Percentiles rank a stretch among this genome's conserved stretches.
Evolutionary conservation across 106 monocot species (phyloP).

Genomic region (Dioscorea alata): DNA sequence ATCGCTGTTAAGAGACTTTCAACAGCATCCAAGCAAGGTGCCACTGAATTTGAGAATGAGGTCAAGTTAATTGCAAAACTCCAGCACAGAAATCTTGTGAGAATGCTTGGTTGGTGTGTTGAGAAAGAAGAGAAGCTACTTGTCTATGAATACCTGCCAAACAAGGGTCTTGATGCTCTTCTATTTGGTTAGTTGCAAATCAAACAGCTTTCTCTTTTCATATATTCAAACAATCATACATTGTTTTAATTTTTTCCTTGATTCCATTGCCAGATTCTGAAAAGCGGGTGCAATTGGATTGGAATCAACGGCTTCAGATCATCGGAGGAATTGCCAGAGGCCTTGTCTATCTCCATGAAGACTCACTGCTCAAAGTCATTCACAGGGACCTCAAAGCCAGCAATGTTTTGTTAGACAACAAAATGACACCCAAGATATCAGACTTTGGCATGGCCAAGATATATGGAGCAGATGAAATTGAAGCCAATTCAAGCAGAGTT

Average conservation of each 20-base stretch:
- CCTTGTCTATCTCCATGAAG: neutral
- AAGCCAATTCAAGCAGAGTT: neutral
- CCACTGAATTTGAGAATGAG: neutral
- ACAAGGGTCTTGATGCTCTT: constrained; percentile 8
- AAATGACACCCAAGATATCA: neutral
- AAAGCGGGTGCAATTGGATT: constrained; percentile 12
- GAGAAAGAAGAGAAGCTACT: constrained; percentile 1
- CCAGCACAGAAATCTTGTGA: constrained; percentile 6
- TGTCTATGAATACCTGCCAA: constrained; percentile 2
- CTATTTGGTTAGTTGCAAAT: constrained; percentile 11
- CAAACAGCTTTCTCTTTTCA: neutral
- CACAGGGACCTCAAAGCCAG: constrained; percentile 6
- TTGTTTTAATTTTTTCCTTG: neutral
- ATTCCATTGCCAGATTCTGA: neutral
- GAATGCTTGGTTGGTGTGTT: neutral
- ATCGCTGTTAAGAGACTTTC: constrained; percentile 1
- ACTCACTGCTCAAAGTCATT: neutral
- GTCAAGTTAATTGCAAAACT: neutral
- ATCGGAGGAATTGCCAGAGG: neutral
- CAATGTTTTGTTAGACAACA: constrained; percentile 1
- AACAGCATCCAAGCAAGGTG: neutral
- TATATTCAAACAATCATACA: neutral
- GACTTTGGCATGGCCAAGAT: constrained; percentile 10
- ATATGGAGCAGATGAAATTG: neutral
- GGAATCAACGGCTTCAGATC: constrained; percentile 12